Evolutionary conservation across 2,329 filamentous ascomycete genomes (phyloP), one percentile per base, ranked within the genome.

Genomic region (Pseudopithomyces maydicus): DNA sequence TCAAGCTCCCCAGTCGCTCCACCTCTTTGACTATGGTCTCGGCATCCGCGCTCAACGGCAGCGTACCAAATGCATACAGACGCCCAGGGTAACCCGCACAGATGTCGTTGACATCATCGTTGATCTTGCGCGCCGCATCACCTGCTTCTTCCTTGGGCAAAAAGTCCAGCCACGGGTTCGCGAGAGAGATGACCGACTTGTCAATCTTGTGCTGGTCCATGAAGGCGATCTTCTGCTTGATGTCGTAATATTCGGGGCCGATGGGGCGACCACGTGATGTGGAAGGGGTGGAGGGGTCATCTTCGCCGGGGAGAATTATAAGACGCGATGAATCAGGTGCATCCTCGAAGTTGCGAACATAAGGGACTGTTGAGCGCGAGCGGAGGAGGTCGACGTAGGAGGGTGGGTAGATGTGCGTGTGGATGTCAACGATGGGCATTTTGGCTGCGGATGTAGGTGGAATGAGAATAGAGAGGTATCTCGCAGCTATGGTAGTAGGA

Each of bases 141-240:
- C 83, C 84, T 0, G 90, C 90, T 62, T 88, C 84, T 3, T 79
- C 73, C 0, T 85, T 72, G 0, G 80, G 76, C 0, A 97, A 78
- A 71, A 96, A 97, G 76, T 97, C 93, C 2, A 97, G 84, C 93
- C 93, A 97, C 0, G 93, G 93, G 71, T 97, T 97, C 14, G 93
- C 93, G 20, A 97, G 86, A 0, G 91, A 95, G 61, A 97, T 87
- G 49, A 97, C 90, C 1, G 90, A 95, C 62, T 89, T 87, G 74
- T 90, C 85, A 73, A 97, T 97, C 52, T 80, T 80, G 77, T 97
- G 93, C 15, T 82, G 85, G 73, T 92, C 84, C 93, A 97, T 97
- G 78, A 97, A 97, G 47, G 86, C 82, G 14, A 97, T 82, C 71
- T 97, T 97, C 66, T 91, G 83, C 15, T 81, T 78, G 56, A 96